phyloP scores from a whole-genome alignment of 2,329 filamentous ascomycete species.

The Lomentospora prolificans region DNA sequence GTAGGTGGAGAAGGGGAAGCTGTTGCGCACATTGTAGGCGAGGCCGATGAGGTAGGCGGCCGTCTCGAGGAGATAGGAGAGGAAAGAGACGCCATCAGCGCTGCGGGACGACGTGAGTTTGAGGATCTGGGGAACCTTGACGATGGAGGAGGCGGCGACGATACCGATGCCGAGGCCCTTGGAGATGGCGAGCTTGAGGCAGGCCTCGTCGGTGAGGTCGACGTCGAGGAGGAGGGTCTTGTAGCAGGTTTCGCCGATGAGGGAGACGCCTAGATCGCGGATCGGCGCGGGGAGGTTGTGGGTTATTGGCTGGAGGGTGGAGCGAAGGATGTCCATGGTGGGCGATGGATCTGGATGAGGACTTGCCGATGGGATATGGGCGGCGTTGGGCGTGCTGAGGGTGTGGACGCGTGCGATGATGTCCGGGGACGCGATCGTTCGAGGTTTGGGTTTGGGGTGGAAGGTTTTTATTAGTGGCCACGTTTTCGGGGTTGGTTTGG shows the following conservation, averaged over 20 bases:
- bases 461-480: background rate
- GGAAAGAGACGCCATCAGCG: constrained; percentile 74
- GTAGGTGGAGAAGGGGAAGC: constrained; percentile 92
- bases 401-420: background rate
- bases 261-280: constrained; percentile 62
- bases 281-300: constrained; percentile 65
- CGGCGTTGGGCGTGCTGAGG: too few species aligned
- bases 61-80: constrained; percentile 89
- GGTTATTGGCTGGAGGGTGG: constrained; percentile 58
- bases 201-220: constrained; percentile 64
- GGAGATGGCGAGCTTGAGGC: constrained; percentile 81
- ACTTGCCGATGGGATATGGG: background rate
- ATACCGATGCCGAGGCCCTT: constrained; percentile 92
- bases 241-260: constrained; percentile 82
- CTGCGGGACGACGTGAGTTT: constrained; percentile 79
- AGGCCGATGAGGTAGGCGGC: constrained; percentile 78
- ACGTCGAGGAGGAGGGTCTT: constrained; percentile 75
- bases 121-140: constrained; percentile 94
- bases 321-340: constrained; percentile 52
- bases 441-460: background rate
- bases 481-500: background rate
- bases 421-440: background rate
- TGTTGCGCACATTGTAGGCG: constrained; percentile 83
- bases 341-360: constrained; percentile 4
- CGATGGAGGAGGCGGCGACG: constrained; percentile 77